A percentile compares a stretch with the other conserved stretches of the same genome.
Conservation (phyloP, 2,329 filamentous ascomycete species). For the Calonectria pseudoreteaudii region DNA sequence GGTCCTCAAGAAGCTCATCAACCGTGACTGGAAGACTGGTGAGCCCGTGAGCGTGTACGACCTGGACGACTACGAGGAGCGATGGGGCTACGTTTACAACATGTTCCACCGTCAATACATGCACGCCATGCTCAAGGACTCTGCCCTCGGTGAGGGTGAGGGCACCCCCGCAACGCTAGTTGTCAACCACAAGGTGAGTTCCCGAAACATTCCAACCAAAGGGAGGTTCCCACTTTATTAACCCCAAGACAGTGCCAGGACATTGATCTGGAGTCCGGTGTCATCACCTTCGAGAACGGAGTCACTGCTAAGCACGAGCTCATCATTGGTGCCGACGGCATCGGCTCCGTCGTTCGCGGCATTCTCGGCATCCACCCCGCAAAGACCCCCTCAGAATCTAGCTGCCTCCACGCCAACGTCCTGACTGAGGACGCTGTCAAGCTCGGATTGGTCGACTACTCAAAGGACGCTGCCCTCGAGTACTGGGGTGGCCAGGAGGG, state of each 20-base stretch:
- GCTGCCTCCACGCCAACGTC: conserved; percentile 75
- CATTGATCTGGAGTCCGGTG: conserved; percentile 64
- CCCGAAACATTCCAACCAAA: neutral
- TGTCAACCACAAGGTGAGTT: conserved; percentile 66
- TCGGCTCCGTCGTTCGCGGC: conserved; percentile 73
- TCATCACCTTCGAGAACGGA: conserved; percentile 67
- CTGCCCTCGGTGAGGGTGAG: conserved; percentile 65
- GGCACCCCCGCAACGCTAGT: conserved; percentile 65
- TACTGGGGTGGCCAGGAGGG: conserved; percentile 77
- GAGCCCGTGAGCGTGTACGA: conserved; percentile 74
- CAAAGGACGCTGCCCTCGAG: conserved; percentile 69
- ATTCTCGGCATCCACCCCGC: conserved; percentile 72
- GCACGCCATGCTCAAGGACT: conserved; percentile 74
- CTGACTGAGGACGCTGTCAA: conserved; percentile 69
- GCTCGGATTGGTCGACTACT: conserved; percentile 73
- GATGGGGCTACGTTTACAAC: conserved; percentile 74
- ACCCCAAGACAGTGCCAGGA: conserved; percentile 51
- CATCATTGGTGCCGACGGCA: conserved; percentile 74
- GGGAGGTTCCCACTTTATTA: neutral
- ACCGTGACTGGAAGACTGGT: conserved; percentile 77
- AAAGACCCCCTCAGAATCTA: conserved; percentile 69
- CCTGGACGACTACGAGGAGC: conserved; percentile 72
- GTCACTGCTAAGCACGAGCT: conserved; percentile 64
- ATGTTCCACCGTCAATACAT: conserved; percentile 79
- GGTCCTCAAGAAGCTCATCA: conserved; percentile 74